phyloP scores from a whole-genome alignment of 2,329 filamentous ascomycete genomes.

The Verruconis gallopava region DNA sequence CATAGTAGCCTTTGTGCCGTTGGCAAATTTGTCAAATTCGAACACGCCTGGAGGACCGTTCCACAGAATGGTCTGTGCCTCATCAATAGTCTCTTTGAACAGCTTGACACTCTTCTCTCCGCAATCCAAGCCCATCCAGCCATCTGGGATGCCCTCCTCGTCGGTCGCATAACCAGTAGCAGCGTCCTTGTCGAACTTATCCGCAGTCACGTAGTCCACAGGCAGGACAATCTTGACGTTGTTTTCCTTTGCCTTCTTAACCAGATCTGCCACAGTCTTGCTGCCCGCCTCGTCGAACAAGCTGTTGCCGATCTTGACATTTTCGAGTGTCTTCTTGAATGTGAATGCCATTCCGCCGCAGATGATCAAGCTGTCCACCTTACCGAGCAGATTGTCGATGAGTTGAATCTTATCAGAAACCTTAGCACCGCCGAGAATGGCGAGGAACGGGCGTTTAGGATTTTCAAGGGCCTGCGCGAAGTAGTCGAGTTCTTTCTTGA shows the following conservation, averaged over 20 bases:
- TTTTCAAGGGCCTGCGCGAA: slow-evolving; percentile 93
- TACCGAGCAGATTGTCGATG: slow-evolving; percentile 96
- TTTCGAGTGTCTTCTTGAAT: slow-evolving; percentile 97
- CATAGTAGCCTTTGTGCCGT: slow-evolving; percentile 81
- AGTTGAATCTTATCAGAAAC: slow-evolving; percentile 99
- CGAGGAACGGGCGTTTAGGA: slow-evolving; percentile 90
- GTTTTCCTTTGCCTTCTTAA: slow-evolving; percentile 95
- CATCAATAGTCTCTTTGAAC: slow-evolving; percentile 74
- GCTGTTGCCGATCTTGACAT: slow-evolving; percentile 75
- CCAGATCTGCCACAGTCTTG: slow-evolving; percentile 77
- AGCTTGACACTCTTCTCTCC: slow-evolving; percentile 78
- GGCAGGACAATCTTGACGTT: slow-evolving; percentile 90
- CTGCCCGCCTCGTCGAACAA: slow-evolving; percentile 89
- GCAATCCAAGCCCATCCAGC: slow-evolving; percentile 96
- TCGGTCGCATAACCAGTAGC: slow-evolving; percentile 72
- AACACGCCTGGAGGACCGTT: slow-evolving; percentile 97
- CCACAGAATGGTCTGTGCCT: slow-evolving; percentile 95
- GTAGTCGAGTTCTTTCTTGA: slow-evolving; percentile 99
- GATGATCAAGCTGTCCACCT: slow-evolving; percentile 93
- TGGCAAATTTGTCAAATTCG: slow-evolving; percentile 89
- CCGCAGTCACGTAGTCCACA: slow-evolving; percentile 87
- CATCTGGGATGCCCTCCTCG: slow-evolving; percentile 79
- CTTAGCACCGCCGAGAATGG: slow-evolving; percentile 96
- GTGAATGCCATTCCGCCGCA: slow-evolving; percentile 99
- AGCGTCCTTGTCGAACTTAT: slow-evolving; percentile 85